Evolutionary conservation across 164 flowering plant species (phyloP), one percentile per base, ranked within the genome.

Genomic region (Vitis riparia): DNA sequence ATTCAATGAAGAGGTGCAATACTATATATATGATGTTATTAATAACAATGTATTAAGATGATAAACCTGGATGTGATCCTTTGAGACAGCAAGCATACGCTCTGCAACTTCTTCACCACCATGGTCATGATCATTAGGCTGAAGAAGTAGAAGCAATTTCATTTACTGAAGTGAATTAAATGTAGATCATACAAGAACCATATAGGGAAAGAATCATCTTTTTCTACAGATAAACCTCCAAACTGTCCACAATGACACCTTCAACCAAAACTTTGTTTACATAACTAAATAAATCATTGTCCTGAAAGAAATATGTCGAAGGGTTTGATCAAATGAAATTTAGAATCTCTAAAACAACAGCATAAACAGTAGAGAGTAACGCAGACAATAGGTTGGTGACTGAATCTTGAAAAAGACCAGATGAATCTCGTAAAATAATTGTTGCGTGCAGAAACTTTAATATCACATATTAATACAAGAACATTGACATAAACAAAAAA

Each of bases 41-140:
- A 60, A 23, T 5, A 8, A 15, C 27, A 37, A 65, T 8, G 11
- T 23, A 32, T 47, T 16, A 62, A 59, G 29, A 74, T 59, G 37
- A 65, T 17, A 12, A 63, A 94, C 99, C 95, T 92, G 94, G 71
- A 94, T 92, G 82, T 92, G 91, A 82, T 94, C 95, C 78, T 81
- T 87, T 27, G 88, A 84, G 15, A 73, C 68, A 66, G 91, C 86
- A 75, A 92, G 93, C 84, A 84, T 86, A 51, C 59, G 78, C 65
- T 80, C 82, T 73, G 69, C 78, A 71, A 49, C 77, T 78, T 80
- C 81, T 75, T 86, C 69, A 17, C 68, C 62, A 62, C 94, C 97
- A 69, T 87, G 94, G 63, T 88, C 88, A 77, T 92, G 90, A 62
- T 73, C 91, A 81, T 94, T 94, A 53, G 95, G 89, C 99, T 92